These are phyloP conservation scores for Globisporangium cederbergense DNA, from an alignment of 352 stramenopile genomes.

Conservation along the genomic window DNA sequence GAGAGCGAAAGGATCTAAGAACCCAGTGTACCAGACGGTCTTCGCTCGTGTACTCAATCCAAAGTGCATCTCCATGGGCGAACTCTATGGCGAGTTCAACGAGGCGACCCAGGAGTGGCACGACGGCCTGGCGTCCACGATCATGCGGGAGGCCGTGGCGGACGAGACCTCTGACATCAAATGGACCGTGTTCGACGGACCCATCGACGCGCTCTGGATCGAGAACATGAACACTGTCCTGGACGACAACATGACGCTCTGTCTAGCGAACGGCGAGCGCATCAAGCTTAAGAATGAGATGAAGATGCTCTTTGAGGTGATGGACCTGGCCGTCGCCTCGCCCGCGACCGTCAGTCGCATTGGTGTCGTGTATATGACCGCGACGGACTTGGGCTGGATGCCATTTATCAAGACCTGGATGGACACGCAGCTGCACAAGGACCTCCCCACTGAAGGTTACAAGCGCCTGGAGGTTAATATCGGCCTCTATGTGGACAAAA, in stretches of 20 bases:
- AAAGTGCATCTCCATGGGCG: slow-evolving; percentile 83
- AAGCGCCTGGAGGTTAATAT: slow-evolving; percentile 51
- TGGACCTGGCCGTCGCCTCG: slow-evolving; percentile 90
- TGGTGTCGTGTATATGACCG: slow-evolving; percentile 77
- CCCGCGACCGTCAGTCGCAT: slow-evolving; percentile 87
- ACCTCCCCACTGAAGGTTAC: slow-evolving; percentile 36
- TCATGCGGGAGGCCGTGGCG: slow-evolving; percentile 72
- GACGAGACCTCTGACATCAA: slow-evolving; percentile 64
- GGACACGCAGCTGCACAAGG: slow-evolving; percentile 44
- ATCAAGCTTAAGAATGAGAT: slow-evolving; percentile 89
- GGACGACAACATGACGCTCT: slow-evolving; percentile 95
- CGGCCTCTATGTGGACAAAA: slow-evolving; percentile 57
- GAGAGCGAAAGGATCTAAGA: slow-evolving; percentile 47
- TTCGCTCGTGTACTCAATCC: slow-evolving; percentile 72
- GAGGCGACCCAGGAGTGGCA: slow-evolving; percentile 90
- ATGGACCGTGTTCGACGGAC: slow-evolving; percentile 93
- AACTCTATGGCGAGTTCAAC: slow-evolving; percentile 86
- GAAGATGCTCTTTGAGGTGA: slow-evolving; percentile 94
- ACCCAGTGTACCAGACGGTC: slow-evolving; percentile 83
- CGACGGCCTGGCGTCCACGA: slow-evolving; percentile 75
- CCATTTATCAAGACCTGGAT: slow-evolving; percentile 91
- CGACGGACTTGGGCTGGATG: slow-evolving; percentile 86
- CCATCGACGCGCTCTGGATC: slow-evolving; percentile 94
- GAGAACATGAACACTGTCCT: slow-evolving; percentile 96
- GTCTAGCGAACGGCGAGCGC: slow-evolving; percentile 90